Base-by-base conservation (phyloP, 1,284 basidiomycete genomes). In the Irpex sp. region DNA sequence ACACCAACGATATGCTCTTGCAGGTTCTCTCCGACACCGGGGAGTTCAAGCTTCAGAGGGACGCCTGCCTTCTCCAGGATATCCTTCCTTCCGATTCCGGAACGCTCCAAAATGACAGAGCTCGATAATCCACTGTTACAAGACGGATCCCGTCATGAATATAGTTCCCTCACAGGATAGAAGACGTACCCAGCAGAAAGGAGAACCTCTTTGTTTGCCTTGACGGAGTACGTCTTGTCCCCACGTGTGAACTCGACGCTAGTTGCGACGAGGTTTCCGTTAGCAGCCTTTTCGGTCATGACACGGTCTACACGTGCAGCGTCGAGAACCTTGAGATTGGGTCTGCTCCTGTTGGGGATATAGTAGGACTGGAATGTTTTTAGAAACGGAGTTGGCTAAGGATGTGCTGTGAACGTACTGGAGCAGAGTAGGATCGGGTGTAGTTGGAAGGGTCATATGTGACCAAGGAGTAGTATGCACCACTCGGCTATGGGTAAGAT, bases 71-170 rank as follows among this genome's bases (percentile, higher is more conserved):
- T 73, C 38, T 80, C 74, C 3, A 88, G 75, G 5, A 87, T 78
- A 4, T 75, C 71, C 10, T 69, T 72, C 7, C 82, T 76, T 15
- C 87, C 87, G 27, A 88, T 82, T n/a, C 88, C 88, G 0, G 86
- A 88, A 22, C 88, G 79, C 63, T 89, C 85, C 1, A 89, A 79
- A 11, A 90, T 80, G 60, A 88, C 82, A 0, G 87, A 85, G 3
- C 84, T 82, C 74, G 86, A 85, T 65, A 87, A 67, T 1, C 80
- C 68, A 1, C 83, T 82, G 43, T 43, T 65, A 56, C 1, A 13
- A 15, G 38, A 59, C 4, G 42, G 13, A 44, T 15, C 44, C 6
- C 9, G 42, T 13, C 10, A 11, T 62, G 6, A 63, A 20, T 13
- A 24, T 0, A 6, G 22, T 24, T 3, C 54, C 22, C 32, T 3